Conservation (phyloP, 2,329 filamentous ascomycete genomes). For the Paecilomyces sp. region DNA sequence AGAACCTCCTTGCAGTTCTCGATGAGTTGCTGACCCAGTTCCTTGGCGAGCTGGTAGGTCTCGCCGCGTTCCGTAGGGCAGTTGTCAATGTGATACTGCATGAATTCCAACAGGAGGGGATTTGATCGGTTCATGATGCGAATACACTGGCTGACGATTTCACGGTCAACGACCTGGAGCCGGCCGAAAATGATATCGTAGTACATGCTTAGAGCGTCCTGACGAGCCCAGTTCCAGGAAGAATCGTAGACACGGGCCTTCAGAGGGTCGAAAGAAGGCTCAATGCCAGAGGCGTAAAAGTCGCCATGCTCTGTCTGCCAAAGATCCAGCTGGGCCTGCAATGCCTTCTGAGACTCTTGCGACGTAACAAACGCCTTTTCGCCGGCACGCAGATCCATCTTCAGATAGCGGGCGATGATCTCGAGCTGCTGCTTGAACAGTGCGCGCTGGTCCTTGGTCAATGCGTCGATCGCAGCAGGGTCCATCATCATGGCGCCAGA, state of each 20-base stretch:
- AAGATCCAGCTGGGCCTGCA: slow-evolving; percentile 88
- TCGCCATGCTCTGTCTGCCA: slow-evolving; percentile 96
- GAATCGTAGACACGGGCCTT: slow-evolving; percentile 97
- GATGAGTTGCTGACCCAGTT: slow-evolving; percentile 86
- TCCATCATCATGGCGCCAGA: slow-evolving; percentile 98
- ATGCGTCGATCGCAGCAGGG: slow-evolving; percentile 87
- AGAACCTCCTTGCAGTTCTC: slow-evolving; percentile 96
- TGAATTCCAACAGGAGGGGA: slow-evolving; percentile 90
- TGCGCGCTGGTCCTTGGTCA: slow-evolving; percentile 92
- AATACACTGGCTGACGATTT: slow-evolving; percentile 98
- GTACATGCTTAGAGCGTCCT: slow-evolving; percentile 97
- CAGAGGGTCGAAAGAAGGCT: slow-evolving; percentile 84
- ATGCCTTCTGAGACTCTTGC: slow-evolving; percentile 75
- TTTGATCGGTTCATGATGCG: slow-evolving; percentile 99
- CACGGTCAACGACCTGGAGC: slow-evolving; percentile 84
- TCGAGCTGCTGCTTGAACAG: slow-evolving; percentile 98
- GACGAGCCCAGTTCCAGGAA: slow-evolving; percentile 98
- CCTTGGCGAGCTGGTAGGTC: slow-evolving; percentile 95
- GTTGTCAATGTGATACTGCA: slow-evolving; percentile 99
- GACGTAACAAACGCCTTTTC: slow-evolving; percentile 86
- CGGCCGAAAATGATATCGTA: slow-evolving; percentile 98
- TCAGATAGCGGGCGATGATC: slow-evolving; percentile 88
- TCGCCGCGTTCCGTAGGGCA: slow-evolving; percentile 94
- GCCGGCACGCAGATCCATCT: slow-evolving; percentile 92
- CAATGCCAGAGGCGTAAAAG: slow-evolving; percentile 89